A percentile compares a stretch with the other conserved stretches of the same genome.
Evolutionary conservation across 2,329 filamentous ascomycete genomes (phyloP).

Genomic region (Aspergillus terreus): DNA sequence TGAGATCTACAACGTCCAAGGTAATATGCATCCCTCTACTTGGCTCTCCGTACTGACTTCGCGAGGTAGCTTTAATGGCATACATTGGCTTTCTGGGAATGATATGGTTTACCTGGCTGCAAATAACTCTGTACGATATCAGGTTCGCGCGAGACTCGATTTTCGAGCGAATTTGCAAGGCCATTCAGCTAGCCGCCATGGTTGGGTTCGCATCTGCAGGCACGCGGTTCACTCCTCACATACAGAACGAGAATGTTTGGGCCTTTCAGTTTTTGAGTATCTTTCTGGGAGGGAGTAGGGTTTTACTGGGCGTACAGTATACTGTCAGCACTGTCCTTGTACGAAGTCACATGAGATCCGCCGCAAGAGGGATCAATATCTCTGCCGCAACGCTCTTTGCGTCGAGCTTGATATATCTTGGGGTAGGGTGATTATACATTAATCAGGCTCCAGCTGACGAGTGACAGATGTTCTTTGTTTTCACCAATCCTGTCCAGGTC

Average conservation of each 20-base stretch:
- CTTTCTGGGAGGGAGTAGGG: conserved; percentile 50
- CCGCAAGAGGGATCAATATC: conserved; percentile 24
- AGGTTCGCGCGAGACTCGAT: conserved; percentile 63
- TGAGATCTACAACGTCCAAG: conserved; percentile 50
- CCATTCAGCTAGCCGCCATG: conserved; percentile 61
- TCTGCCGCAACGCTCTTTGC: conserved; percentile 28
- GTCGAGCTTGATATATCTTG: conserved; percentile 26
- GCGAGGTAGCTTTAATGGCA: conserved; percentile 33
- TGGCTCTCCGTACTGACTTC: conserved; percentile 10
- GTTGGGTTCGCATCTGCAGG: conserved; percentile 62
- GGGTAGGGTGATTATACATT: conserved; percentile 15
- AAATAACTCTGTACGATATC: conserved; percentile 62
- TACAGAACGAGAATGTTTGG: conserved; percentile 38
- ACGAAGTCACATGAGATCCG: conserved; percentile 21
- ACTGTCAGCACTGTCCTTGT: conserved; percentile 34
- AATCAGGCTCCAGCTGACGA: conserved; percentile 5
- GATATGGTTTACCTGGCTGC: conserved; percentile 67
- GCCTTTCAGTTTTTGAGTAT: conserved; percentile 43
- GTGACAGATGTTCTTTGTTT: conserved; percentile 32
- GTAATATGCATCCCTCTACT: conserved; percentile 19
- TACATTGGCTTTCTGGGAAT: conserved; percentile 56
- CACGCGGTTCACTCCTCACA: conserved; percentile 40
- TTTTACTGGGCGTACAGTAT: conserved; percentile 55
- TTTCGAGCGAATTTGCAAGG: conserved; percentile 59
- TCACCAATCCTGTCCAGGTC: conserved; percentile 19